phyloP scores from a whole-genome alignment of 768 basidiomycete species.

The Wakefieldia striispora region DNA sequence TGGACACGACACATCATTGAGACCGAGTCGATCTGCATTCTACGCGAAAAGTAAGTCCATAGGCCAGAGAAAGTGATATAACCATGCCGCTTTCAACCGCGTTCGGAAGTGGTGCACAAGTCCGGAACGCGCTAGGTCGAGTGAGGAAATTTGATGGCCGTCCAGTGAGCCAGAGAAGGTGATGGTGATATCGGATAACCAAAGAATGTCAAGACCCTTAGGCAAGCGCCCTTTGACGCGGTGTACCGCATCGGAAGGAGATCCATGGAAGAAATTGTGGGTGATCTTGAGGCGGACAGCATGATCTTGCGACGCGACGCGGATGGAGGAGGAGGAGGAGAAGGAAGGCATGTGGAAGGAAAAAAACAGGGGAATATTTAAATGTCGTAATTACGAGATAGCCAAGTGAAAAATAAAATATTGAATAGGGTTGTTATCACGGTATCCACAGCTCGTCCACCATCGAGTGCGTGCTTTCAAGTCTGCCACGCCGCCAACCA shows the following conservation, averaged over 20 bases:
- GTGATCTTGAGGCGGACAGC: slow-evolving; percentile 45
- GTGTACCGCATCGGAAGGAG: slow-evolving; percentile 28
- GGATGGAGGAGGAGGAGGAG: slow-evolving; percentile 33
- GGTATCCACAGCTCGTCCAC: slow-evolving; percentile 30
- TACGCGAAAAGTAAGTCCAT: slow-evolving; percentile 29
- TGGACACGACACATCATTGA: slow-evolving; percentile 55
- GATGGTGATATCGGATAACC: slow-evolving; percentile 49
- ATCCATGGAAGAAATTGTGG: slow-evolving; percentile 41
- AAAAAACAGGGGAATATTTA: slow-evolving; percentile 9
- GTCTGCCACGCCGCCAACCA: background rate
- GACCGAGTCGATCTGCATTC: slow-evolving; percentile 60
- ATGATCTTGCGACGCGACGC: slow-evolving; percentile 43
- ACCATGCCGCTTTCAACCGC: slow-evolving; percentile 49
- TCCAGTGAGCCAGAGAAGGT: slow-evolving; percentile 55
- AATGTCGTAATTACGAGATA: slow-evolving; percentile 23
- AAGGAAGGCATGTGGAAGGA: slow-evolving; percentile 31
- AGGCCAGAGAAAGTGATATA: background rate
- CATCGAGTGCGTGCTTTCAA: slow-evolving; percentile 10
- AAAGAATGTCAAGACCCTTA: slow-evolving; percentile 46
- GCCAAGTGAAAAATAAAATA: slow-evolving; percentile 22
- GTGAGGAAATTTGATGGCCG: slow-evolving; percentile 36
- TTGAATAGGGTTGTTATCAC: slow-evolving; percentile 23
- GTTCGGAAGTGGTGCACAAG: slow-evolving; percentile 47
- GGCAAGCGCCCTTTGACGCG: slow-evolving; percentile 35
- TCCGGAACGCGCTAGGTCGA: slow-evolving; percentile 47